These are phyloP conservation scores for Tulasnella sp. DNA, from an alignment of 768 basidiomycete species.

Conservation along the genomic window DNA sequence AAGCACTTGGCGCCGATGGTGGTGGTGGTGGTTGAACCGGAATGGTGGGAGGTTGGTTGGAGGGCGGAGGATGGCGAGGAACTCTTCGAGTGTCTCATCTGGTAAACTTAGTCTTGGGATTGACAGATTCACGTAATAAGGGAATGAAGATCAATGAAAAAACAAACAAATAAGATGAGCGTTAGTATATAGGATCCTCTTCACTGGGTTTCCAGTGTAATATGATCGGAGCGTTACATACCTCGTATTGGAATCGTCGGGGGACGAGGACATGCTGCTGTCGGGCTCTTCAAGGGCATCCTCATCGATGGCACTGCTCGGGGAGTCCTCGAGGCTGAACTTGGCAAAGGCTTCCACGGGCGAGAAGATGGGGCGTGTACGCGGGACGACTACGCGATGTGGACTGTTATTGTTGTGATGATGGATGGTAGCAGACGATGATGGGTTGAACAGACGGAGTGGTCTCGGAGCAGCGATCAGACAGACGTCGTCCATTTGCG, in stretches of 20 bases:
- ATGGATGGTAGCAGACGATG: background rate
- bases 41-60: background rate
- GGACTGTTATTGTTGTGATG: too few relatives aligned
- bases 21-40: background rate
- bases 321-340: slow-evolving; percentile 1
- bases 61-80: slow-evolving; percentile 14
- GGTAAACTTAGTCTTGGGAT: background rate
- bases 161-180: too few relatives aligned
- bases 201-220: too few relatives aligned
- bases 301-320: too few relatives aligned
- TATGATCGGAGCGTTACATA: too few relatives aligned
- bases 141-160: background rate
- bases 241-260: too few relatives aligned
- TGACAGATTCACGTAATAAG: too few relatives aligned
- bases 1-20: background rate
- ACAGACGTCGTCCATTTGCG: slow-evolving; percentile 15
- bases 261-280: too few relatives aligned
- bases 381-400: background rate
- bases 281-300: too few relatives aligned
- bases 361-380: slow-evolving; percentile 5
- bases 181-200: too few relatives aligned
- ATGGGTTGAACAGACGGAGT: slow-evolving; percentile 5
- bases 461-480: slow-evolving; percentile 11
- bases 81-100: slow-evolving; percentile 15
- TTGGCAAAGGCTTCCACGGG: slow-evolving; percentile 11